Base-by-base conservation (phyloP, 2,329 filamentous ascomycete species). In the Penicillium decumbens region DNA sequence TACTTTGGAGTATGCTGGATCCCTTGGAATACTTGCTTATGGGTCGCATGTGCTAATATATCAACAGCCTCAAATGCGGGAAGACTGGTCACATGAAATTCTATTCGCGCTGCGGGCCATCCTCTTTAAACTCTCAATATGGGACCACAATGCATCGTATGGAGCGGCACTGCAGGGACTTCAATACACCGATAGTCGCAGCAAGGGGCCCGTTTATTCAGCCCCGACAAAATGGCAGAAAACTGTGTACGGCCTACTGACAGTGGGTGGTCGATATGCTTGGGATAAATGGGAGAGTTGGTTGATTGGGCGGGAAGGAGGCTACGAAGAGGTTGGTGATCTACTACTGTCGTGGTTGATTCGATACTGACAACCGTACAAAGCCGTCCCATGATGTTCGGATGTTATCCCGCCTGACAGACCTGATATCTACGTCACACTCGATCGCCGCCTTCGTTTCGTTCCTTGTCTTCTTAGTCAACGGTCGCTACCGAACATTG, bases 121-220 rank as follows among this genome's bases (percentile, higher is more conserved):
- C 3, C 76, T 98, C 6, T 98, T 96, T 77, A 98, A 98, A 72
- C 80, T 98, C 54, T 89, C 88, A 13, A 85, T 98, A 50, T 98
- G 93, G 93, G 91, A 97, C 69, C 89, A 96, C 69, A 85, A 95
- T 68, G 89, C 93, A 33, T 95, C 88, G 4, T 97, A 98, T 70
- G 93, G 93, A 52, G 93, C 93, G 9, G 85, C 89, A 30, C 76
- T 98, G 43, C 93, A 98, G 70, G 95, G 95, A 55, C 79, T 98
- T 25, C 85, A 85, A 65, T 97, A 92, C 65, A 87, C 88, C 9
- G 92, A 97, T 67, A 91, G 90, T 42, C 80, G 92, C 54, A 79
- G 77, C 45, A 72, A 72, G 41, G 82, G 82, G 8, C 73, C 82
- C 0, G 80, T 85, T 24, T 73, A 87, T 44, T 79, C 82, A 10